Percentiles rank a stretch among this genome's conserved stretches.
These are phyloP conservation scores for Tardiomyces depauwii DNA, from an alignment of 1,139 yeast genomes.

Conservation along the genomic window DNA sequence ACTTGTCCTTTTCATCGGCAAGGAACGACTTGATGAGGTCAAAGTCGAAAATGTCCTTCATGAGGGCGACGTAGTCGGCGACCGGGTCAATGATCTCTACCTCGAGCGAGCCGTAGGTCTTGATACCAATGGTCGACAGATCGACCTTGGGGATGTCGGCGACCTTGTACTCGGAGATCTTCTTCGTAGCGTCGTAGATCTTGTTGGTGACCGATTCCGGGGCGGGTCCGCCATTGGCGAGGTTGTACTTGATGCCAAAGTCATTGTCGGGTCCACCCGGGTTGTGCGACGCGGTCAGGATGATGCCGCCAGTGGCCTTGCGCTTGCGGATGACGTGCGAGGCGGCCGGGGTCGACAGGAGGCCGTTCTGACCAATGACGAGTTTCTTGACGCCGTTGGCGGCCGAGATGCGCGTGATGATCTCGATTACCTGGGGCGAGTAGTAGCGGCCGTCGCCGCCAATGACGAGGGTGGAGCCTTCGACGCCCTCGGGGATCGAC, in stretches of 20 bases:
- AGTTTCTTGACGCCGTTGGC: conserved; percentile 85
- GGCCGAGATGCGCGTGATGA: conserved; percentile 73
- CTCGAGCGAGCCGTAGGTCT: conserved; percentile 37
- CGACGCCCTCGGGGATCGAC: conserved; percentile 82
- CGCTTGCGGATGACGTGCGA: conserved; percentile 77
- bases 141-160: conserved; percentile 48
- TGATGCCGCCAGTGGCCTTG: conserved; percentile 86
- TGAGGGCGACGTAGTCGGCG: conserved; percentile 60
- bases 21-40: conserved; percentile 67
- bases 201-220: conserved; percentile 89
- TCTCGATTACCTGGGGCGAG: conserved; percentile 69
- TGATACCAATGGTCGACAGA: conserved; percentile 43
- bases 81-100: conserved; percentile 82
- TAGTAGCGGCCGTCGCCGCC: conserved; percentile 98
- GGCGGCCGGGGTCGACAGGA: conserved; percentile 92
- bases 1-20: conserved; percentile 37
- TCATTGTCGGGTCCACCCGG: conserved; percentile 97
- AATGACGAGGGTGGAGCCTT: conserved; percentile 67
- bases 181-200: conserved; percentile 61
- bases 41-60: conserved; percentile 85
- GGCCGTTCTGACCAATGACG: conserved; percentile 78
- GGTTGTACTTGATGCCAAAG: conserved; percentile 90
- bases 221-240: conserved; percentile 98
- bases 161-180: conserved; percentile 49
- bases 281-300: conserved; percentile 92